A percentile compares a stretch with the other conserved stretches of the same genome.
Evolutionary conservation across 331 rosid genomes (phyloP).

Genomic region (Phaseolus coccineus): DNA sequence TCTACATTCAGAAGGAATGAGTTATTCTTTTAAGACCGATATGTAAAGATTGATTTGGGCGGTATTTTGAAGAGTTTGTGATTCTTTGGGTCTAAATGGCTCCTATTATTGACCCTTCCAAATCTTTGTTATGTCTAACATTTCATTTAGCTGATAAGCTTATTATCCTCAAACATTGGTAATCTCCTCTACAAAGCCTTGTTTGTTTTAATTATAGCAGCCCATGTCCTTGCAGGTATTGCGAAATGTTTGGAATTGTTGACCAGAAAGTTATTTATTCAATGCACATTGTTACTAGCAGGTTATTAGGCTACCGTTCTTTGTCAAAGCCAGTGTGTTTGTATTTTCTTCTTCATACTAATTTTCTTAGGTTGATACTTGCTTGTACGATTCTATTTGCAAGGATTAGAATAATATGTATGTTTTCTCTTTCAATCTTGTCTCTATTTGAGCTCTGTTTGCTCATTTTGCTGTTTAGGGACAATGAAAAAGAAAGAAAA

Average conservation of each 20-base stretch:
- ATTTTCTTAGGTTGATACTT: slow-evolving; percentile 24
- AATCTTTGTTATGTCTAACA: slow-evolving; percentile 18
- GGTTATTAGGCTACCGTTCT: slow-evolving; percentile 14
- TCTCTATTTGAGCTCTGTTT: slow-evolving; percentile 14
- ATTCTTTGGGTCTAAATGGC: slow-evolving; percentile 35
- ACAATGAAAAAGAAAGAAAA: slow-evolving; percentile 6
- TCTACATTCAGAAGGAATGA: background rate
- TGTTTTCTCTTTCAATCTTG: slow-evolving; percentile 2
- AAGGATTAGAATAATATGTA: slow-evolving; percentile 12
- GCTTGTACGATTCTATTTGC: slow-evolving; percentile 17
- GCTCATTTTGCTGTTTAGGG: slow-evolving; percentile 11
- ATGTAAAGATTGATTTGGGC: background rate
- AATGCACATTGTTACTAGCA: slow-evolving; percentile 22
- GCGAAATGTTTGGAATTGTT: slow-evolving; percentile 25
- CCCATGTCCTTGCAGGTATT: slow-evolving; percentile 42
- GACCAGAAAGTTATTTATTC: slow-evolving; percentile 8
- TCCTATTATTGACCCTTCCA: background rate
- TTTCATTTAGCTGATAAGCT: slow-evolving; percentile 15
- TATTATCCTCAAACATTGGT: slow-evolving; percentile 14
- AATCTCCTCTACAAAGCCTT: slow-evolving; percentile 18
- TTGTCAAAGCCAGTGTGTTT: slow-evolving; percentile 12
- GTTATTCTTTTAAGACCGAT: background rate
- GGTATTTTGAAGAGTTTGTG: background rate
- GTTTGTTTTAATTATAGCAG: slow-evolving; percentile 28
- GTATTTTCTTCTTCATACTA: slow-evolving; percentile 23